Evolutionary conservation across 164 flowering plant species (phyloP).

Genomic region (Aristolochia californica): DNA sequence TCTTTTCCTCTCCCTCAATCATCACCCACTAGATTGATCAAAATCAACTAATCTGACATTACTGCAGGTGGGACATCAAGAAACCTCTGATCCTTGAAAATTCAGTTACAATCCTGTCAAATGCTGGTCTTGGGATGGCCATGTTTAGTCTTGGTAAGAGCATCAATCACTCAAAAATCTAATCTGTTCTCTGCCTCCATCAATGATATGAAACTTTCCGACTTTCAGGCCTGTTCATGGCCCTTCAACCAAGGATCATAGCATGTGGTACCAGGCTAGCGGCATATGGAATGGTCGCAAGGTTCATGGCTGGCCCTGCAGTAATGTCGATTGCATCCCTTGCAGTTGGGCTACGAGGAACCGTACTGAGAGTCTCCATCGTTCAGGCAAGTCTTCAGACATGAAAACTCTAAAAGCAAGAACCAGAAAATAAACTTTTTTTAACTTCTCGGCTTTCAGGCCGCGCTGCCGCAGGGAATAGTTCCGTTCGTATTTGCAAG

Average conservation of each 20-base stretch:
- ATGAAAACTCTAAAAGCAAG: background rate
- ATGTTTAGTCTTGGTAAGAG: constrained; percentile 36
- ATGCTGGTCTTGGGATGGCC: constrained; percentile 39
- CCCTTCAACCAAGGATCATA: constrained; percentile 32
- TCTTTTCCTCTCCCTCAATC: no score
- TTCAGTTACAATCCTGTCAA: constrained; percentile 27
- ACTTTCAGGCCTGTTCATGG: constrained; percentile 30
- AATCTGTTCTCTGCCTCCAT: background rate
- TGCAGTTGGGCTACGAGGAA: constrained; percentile 26
- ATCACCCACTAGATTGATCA: background rate
- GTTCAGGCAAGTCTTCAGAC: constrained; percentile 20
- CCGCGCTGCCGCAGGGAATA: constrained; percentile 37
- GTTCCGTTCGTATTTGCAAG: constrained; percentile 40
- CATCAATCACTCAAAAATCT: background rate
- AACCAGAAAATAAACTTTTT: background rate
- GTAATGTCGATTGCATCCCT: constrained; percentile 31
- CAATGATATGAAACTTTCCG: background rate
- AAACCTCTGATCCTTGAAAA: constrained; percentile 25
- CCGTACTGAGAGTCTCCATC: constrained; percentile 21
- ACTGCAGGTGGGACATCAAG: constrained; percentile 22
- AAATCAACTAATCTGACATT: background rate
- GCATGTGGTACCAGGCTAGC: constrained; percentile 34
- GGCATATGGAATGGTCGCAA: constrained; percentile 20
- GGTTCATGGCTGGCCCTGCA: constrained; percentile 30
- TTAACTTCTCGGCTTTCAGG: constrained; percentile 13